Percentiles rank a stretch among this genome's conserved stretches.
These are phyloP conservation scores for Neospermospora avenae DNA, from an alignment of 2,329 filamentous ascomycete genomes.

Conservation along the genomic window DNA sequence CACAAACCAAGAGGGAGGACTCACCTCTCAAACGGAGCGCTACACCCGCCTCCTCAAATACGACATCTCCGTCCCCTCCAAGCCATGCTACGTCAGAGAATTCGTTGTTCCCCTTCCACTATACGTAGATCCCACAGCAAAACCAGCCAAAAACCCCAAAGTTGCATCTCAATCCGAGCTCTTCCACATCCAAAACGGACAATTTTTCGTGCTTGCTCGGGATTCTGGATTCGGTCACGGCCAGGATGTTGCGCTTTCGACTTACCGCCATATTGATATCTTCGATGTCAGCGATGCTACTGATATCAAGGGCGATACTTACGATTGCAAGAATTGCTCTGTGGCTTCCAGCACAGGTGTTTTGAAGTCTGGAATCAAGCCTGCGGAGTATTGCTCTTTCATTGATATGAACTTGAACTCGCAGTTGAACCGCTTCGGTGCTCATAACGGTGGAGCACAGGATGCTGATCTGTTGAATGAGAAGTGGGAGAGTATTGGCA, in stretches of 20 bases:
- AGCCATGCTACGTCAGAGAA: constrained; percentile 52
- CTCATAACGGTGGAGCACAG: constrained; percentile 65
- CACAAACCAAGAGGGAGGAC: constrained; percentile 58
- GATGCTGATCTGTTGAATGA: constrained; percentile 63
- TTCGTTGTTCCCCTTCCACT: constrained; percentile 64
- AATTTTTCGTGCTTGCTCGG: constrained; percentile 65
- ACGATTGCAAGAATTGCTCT: constrained; percentile 38
- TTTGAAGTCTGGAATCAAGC: constrained; percentile 51
- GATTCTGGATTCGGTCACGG: constrained; percentile 61
- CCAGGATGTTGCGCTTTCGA: constrained; percentile 46
- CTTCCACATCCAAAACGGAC: constrained; percentile 57
- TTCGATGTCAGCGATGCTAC: constrained; percentile 62
- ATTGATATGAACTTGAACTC: constrained; percentile 65
- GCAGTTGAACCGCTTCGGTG: constrained; percentile 61
- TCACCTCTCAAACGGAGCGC: constrained; percentile 50
- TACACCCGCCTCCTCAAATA: constrained; percentile 64
- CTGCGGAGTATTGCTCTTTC: constrained; percentile 62
- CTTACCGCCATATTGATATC: constrained; percentile 68
- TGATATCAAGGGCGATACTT: constrained; percentile 49
- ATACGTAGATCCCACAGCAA: constrained; percentile 46
- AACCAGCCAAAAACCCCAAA: constrained; percentile 43
- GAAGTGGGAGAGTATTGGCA: constrained; percentile 70
- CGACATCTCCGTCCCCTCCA: constrained; percentile 46
- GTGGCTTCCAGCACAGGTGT: constrained; percentile 44
- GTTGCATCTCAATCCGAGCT: constrained; percentile 68